Evolutionary conservation across 2,329 filamentous ascomycete species (phyloP).

Genomic region (Colletotrichum sp.): DNA sequence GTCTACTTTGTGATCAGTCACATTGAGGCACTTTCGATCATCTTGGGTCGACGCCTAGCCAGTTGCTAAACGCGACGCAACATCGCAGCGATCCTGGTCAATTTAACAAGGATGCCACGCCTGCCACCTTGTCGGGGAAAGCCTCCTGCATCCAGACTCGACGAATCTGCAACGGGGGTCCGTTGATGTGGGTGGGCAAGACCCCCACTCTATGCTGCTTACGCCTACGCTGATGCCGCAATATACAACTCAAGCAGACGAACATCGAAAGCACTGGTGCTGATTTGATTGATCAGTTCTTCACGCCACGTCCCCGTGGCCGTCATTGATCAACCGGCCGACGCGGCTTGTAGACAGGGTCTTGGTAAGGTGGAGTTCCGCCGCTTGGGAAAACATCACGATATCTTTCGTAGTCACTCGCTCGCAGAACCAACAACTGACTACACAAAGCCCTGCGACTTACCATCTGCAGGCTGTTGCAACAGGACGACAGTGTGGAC

Average conservation of each 20-base stretch:
- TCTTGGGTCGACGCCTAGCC: not conserved
- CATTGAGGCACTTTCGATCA: slow-evolving; percentile 5
- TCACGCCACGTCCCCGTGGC: not conserved
- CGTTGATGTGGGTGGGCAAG: not conserved
- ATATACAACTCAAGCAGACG: not conserved
- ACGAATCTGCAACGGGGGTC: not conserved
- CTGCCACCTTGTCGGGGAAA: not conserved
- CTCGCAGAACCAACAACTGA: not conserved
- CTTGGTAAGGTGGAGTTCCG: not conserved
- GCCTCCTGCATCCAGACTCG: not conserved
- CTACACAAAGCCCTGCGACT: not conserved
- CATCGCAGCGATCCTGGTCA: not conserved
- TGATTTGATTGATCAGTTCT: not conserved
- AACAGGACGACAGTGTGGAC: not conserved
- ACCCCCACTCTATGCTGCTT: not conserved
- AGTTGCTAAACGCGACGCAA: not conserved
- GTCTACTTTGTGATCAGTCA: slow-evolving; percentile 5
- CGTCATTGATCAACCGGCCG: not conserved
- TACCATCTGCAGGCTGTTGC: not conserved
- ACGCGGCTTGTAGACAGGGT: not conserved
- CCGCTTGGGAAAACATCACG: not conserved
- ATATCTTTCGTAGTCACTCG: not conserved
- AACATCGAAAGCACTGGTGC: not conserved
- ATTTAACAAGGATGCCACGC: not conserved
- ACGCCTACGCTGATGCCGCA: not conserved